phyloP scores from a whole-genome alignment of 2,329 filamentous ascomycete genomes.

The Microsporum audouinii region DNA sequence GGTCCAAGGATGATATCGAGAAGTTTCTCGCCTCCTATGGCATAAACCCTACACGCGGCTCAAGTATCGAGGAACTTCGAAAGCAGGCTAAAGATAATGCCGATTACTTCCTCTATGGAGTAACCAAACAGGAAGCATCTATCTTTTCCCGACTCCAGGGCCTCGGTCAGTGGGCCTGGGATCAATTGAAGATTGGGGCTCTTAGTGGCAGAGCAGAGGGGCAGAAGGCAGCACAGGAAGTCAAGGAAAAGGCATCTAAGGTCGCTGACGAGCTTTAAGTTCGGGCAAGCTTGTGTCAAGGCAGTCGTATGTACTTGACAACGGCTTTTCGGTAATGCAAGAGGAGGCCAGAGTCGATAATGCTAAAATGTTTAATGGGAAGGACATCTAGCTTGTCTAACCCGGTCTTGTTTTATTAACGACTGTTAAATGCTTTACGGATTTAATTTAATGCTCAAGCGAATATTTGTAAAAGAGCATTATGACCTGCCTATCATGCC shows the following conservation, averaged over 20 bases:
- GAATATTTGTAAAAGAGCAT: not conserved
- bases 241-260: conserved; percentile 28
- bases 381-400: not conserved
- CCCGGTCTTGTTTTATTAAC: not conserved
- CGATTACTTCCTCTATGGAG: conserved; percentile 68
- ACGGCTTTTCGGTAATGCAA: not conserved
- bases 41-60: conserved; percentile 55
- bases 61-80: conserved; percentile 56
- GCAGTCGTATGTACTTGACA: not conserved
- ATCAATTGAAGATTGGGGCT: conserved; percentile 40
- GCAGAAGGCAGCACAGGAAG: conserved; percentile 38
- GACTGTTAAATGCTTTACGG: not conserved
- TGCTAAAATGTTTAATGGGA: not conserved
- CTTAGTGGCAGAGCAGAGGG: conserved; percentile 38
- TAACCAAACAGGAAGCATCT: conserved; percentile 51
- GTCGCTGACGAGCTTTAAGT: conserved; percentile 7
- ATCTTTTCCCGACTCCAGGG: conserved; percentile 52
- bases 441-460: not conserved
- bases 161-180: conserved; percentile 37
- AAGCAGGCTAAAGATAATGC: conserved; percentile 60
- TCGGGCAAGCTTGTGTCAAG: not conserved
- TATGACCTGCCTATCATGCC: not conserved
- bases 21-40: conserved; percentile 70
- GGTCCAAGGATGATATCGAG: conserved; percentile 62
- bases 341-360: not conserved